Evolutionary conservation across 2,329 filamentous ascomycete species (phyloP).

Genomic region (Microdochium trichocladiopsis): DNA sequence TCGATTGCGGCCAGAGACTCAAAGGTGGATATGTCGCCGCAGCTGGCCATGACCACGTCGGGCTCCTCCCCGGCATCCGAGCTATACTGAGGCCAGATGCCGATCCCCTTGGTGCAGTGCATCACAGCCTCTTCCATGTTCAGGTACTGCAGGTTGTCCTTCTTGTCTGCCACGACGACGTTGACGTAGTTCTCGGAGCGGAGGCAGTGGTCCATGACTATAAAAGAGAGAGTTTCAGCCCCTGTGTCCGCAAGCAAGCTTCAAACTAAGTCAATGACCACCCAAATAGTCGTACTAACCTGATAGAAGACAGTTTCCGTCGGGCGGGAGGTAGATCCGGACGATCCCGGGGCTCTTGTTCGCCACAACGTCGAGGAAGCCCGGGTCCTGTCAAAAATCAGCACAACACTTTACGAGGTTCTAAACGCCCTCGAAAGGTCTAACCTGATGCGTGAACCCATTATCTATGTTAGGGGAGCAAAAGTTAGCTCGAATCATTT

Average conservation of each 20-base stretch:
- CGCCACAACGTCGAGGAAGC: conserved; percentile 71
- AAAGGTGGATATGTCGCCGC: conserved; percentile 67
- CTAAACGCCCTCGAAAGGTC: no score
- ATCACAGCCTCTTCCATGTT: conserved; percentile 63
- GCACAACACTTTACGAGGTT: no score
- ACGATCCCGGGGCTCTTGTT: conserved; percentile 78
- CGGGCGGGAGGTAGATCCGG: conserved; percentile 73
- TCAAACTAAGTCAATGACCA: neutral
- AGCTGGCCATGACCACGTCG: conserved; percentile 69
- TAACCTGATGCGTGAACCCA: no score
- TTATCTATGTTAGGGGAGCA: conserved; percentile 40
- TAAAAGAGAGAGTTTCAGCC: no score
- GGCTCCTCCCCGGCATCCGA: conserved; percentile 64
- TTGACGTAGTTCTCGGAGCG: conserved; percentile 73
- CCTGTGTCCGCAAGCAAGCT: neutral
- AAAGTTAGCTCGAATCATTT: neutral
- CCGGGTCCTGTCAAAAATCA: no score
- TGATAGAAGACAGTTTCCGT: conserved; percentile 71
- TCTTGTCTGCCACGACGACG: conserved; percentile 73
- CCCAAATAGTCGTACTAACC: conserved; percentile 3
- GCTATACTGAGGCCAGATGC: conserved; percentile 72
- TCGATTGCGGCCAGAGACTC: conserved; percentile 71
- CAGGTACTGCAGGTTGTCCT: conserved; percentile 71
- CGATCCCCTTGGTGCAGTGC: conserved; percentile 73
- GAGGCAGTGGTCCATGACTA: conserved; percentile 68